Evolutionary conservation across 2,329 filamentous ascomycete species (phyloP).

Genomic region (Immersiporthe knoxdaviesiana): DNA sequence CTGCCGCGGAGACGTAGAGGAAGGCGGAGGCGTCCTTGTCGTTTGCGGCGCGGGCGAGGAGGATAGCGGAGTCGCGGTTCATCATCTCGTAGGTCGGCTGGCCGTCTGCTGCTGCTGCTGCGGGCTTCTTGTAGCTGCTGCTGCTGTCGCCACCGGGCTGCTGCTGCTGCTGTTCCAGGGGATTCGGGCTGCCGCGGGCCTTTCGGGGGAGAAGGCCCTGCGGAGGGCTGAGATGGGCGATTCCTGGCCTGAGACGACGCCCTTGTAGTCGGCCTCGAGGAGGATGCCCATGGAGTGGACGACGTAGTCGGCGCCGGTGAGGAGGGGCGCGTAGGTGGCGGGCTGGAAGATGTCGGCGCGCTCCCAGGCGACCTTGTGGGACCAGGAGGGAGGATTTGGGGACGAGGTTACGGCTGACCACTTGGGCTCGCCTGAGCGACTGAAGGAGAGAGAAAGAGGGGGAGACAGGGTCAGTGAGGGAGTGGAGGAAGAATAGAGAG

Average conservation of each 20-base stretch:
- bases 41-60: conserved; percentile 76
- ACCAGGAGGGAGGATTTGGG: conserved; percentile 74
- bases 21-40: conserved; percentile 68
- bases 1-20: conserved; percentile 87
- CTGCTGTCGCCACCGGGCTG: conserved; percentile 47
- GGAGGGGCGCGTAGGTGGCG: conserved; percentile 73
- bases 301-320: conserved; percentile 79
- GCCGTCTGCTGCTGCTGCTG: conserved; percentile 50
- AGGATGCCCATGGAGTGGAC: conserved; percentile 96
- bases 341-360: conserved; percentile 86
- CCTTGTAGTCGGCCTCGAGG: conserved; percentile 97
- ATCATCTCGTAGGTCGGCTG: conserved; percentile 95
- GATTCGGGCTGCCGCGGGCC: conserved; percentile 51
- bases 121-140: conserved; percentile 63
- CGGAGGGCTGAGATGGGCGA: conserved; percentile 78
- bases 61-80: conserved; percentile 89
- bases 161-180: conserved; percentile 52
- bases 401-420: conserved; percentile 82
- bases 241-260: conserved; percentile 80
- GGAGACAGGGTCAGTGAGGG: not conserved
- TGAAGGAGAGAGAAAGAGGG: conserved; percentile 41
- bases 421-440: conserved; percentile 85
- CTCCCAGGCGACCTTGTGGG: conserved; percentile 82
- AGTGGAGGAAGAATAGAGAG: not conserved
- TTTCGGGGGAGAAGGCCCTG: conserved; percentile 76